Evolutionary conservation across 306 rosid species (phyloP), one percentile per base, ranked within the genome.

Genomic region (Canavalia gladiata): DNA sequence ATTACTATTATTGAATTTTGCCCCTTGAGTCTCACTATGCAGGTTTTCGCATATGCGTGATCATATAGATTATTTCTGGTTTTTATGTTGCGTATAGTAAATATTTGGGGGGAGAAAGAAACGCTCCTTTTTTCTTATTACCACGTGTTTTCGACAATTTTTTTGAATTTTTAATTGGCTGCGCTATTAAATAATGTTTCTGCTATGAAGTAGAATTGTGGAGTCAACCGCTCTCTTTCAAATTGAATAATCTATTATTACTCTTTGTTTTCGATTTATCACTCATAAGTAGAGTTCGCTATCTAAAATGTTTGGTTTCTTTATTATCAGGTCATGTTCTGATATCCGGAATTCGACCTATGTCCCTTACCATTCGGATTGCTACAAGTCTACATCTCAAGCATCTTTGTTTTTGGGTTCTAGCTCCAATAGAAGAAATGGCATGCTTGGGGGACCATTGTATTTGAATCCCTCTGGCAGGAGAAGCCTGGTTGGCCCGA

Each of bases 321-420:
- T 68, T 45, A 33, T 30, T 86, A 28, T 41, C 87, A 90, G 97
- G 89, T 62, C 86, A 37, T 79, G 82, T 83, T 82, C 91, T 74
- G 81, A 47, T 75, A 31, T 78, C 18, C 78, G 72, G 67, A 76
- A 75, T 68, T 46, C 63, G 49, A 63, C 30, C 35, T 25, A 35
- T 72, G 87, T 84, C 46, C 69, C 84, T 25, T 83, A 84, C 80
- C 80, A 57, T 57, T 81, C 79, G 28, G 56, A 49, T 76, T 57
- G 3, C 57, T 80, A 75, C 67, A 90, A 84, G 86, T 79, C 84
- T 35, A 45, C 86, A 35, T 69, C 90, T 43, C 86, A 81, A 41
- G 86, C 83, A 29, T 83, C 90, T 11, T 75, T 81, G 73, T 75
- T 83, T 68, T 60, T 80, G 42, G 50, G 86, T 74, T 77, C 87